A percentile compares a stretch with the other conserved stretches of the same genome.
Evolutionary conservation across 2,329 filamentous ascomycete species (phyloP).

Genomic region (Aureobasidium vineae): DNA sequence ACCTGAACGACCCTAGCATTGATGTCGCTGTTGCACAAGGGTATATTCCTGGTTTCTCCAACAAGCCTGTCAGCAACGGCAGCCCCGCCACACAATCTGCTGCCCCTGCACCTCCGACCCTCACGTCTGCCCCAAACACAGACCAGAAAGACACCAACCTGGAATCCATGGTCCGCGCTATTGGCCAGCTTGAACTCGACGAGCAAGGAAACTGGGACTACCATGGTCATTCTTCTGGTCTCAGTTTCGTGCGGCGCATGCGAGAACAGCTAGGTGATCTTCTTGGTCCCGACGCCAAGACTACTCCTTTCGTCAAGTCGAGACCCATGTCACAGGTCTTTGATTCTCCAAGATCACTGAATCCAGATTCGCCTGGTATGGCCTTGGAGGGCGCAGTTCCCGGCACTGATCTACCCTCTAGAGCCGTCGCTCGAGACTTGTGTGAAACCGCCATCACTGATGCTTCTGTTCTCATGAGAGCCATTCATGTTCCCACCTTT

Average conservation of each 20-base stretch:
- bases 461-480: slow-evolving; percentile 63
- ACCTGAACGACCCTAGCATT: slow-evolving; percentile 79
- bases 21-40: slow-evolving; percentile 63
- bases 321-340: slow-evolving; percentile 58
- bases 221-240: slow-evolving; percentile 86
- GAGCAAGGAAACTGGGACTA: slow-evolving; percentile 94
- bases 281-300: slow-evolving; percentile 62
- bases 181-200: slow-evolving; percentile 86
- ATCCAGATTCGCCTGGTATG: slow-evolving; percentile 62
- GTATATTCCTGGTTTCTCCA: slow-evolving; percentile 39
- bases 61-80: slow-evolving; percentile 21
- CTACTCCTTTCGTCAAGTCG: slow-evolving; percentile 57
- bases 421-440: slow-evolving; percentile 55
- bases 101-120: slow-evolving; percentile 30
- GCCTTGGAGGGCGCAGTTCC: slow-evolving; percentile 54
- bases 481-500: slow-evolving; percentile 80
- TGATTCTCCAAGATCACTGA: slow-evolving; percentile 62
- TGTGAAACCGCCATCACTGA: slow-evolving; percentile 62
- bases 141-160: slow-evolving; percentile 66
- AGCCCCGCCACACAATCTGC: slow-evolving; percentile 11
- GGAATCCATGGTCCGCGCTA: slow-evolving; percentile 91
- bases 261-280: slow-evolving; percentile 81
- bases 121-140: slow-evolving; percentile 36
- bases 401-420: slow-evolving; percentile 65
- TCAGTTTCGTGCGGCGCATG: slow-evolving; percentile 83